A percentile compares a stretch with the other conserved stretches of the same genome.
These are phyloP conservation scores for Apophysomyces sp. DNA, from an alignment of 371 early-diverging fungal genomes.

Conservation along the genomic window DNA sequence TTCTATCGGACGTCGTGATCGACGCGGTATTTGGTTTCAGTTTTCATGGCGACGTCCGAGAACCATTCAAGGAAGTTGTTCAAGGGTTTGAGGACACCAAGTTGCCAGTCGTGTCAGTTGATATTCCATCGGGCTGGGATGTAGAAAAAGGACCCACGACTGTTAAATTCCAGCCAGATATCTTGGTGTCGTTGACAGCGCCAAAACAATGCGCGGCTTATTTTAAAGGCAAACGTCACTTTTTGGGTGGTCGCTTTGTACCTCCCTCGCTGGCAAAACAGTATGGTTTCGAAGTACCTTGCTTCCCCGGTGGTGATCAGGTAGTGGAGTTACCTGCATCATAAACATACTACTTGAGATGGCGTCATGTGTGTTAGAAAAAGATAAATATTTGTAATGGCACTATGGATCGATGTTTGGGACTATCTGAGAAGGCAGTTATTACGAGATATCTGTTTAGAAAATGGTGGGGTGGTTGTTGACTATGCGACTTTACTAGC, in stretches of 20 bases:
- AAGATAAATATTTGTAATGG: no score
- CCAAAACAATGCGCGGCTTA: slow-evolving; percentile 76
- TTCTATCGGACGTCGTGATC: slow-evolving; percentile 64
- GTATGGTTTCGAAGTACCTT: slow-evolving; percentile 64
- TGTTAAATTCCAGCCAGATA: slow-evolving; percentile 65
- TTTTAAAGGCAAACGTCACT: slow-evolving; percentile 79
- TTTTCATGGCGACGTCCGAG: slow-evolving; percentile 77
- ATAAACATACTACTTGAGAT: background rate
- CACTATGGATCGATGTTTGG: no score
- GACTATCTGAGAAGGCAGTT: no score
- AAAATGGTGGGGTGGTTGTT: no score
- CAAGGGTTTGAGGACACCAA: slow-evolving; percentile 43
- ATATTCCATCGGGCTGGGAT: slow-evolving; percentile 95
- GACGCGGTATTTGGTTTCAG: slow-evolving; percentile 95
- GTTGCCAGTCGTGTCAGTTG: slow-evolving; percentile 75
- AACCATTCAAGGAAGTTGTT: slow-evolving; percentile 77
- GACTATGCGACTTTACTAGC: no score
- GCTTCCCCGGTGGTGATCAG: slow-evolving; percentile 67
- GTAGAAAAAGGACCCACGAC: slow-evolving; percentile 73
- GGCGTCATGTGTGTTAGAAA: no score
- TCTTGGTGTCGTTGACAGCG: slow-evolving; percentile 88
- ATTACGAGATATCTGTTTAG: no score
- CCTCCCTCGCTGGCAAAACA: slow-evolving; percentile 64
- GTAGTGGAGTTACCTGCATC: slow-evolving; percentile 29
- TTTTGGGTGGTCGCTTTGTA: slow-evolving; percentile 88